A percentile compares a stretch with the other conserved stretches of the same genome.
Evolutionary conservation across 2,329 filamentous ascomycete species (phyloP).

Genomic region (Alternaria rosae): DNA sequence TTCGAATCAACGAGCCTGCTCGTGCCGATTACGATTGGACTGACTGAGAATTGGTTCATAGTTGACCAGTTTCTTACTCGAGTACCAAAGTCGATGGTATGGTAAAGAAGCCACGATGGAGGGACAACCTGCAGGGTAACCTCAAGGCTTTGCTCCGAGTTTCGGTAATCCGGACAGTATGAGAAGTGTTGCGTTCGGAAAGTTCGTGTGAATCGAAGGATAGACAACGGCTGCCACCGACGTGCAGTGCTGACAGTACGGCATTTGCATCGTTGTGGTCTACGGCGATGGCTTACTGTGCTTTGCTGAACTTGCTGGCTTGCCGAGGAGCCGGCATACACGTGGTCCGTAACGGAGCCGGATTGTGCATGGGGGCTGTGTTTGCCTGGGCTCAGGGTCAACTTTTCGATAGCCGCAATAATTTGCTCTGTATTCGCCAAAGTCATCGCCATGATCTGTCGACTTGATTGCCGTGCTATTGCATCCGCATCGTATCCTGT

Average conservation of each 20-base stretch:
- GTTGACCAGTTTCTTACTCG: neutral
- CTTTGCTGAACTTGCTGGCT: too few relatives aligned
- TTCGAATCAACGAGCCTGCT: neutral
- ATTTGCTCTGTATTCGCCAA: neutral
- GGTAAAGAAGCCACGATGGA: neutral
- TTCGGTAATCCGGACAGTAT: neutral
- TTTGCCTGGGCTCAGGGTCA: neutral
- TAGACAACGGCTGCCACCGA: neutral
- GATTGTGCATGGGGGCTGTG: fast-evolving
- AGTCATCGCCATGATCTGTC: fast-evolving
- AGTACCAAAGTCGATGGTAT: neutral
- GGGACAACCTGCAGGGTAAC: neutral
- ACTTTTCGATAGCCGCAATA: neutral
- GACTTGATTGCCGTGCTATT: fast-evolving
- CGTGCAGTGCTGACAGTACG: neutral
- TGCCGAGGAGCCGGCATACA: fast-evolving
- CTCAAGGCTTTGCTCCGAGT: neutral
- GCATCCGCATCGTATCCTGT: neutral
- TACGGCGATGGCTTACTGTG: neutral
- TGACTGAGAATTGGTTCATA: fast-evolving
- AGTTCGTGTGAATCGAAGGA: neutral
- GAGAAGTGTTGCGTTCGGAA: neutral
- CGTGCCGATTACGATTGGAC: neutral
- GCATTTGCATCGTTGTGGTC: neutral
- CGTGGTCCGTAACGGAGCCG: neutral